Base-by-base conservation (phyloP, 805 yeast genomes). In the Pichia gijzeniarum region DNA sequence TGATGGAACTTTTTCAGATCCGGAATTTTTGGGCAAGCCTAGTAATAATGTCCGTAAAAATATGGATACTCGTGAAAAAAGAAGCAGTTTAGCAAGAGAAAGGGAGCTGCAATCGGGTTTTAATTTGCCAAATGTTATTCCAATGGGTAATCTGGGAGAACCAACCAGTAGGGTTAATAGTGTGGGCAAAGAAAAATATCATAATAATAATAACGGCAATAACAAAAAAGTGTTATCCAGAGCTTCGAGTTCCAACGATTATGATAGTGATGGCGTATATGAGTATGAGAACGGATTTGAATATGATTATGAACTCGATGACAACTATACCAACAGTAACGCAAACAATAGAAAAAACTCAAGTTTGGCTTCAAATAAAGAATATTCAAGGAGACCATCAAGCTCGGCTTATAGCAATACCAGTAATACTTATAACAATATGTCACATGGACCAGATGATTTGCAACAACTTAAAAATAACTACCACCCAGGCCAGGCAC, bases 251-350 rank as follows among this genome's bases (percentile, higher is more conserved):
- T 16, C 25, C 14, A 37, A 41, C 18, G 46, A 43, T n/a, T 20
- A 37, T 18, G 48, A 45, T 19, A 41, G 45, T 38, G 48, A 45
- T 41, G 45, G 48, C 5, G 41, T 41, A 14, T 40, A 45, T 30
- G 51, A 48, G 25, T 49, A 51, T 18, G 52, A 48, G 16, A 39
- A 51, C 25, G 53, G 52, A 16, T 48, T 45, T 44, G 53, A 48
- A 27, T 51, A 48, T 37, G 51, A 51, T 25, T 49, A 48, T 41
- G 53, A 51, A 28, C n/a, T 45, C 16, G 50, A 47, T 38, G 41
- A 28, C 7, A 25, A 40, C 12, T 22, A 21, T 10, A 20, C n/a
- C 14, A 22, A 13, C 8, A 18, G 5, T 35, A 17, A 14, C 22
- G 12, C 25, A 16, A 31, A 31, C 17, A 38, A 30, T 38, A 16